Base-by-base conservation (phyloP, 768 basidiomycete species). In the Leccinum fibrillosum region DNA sequence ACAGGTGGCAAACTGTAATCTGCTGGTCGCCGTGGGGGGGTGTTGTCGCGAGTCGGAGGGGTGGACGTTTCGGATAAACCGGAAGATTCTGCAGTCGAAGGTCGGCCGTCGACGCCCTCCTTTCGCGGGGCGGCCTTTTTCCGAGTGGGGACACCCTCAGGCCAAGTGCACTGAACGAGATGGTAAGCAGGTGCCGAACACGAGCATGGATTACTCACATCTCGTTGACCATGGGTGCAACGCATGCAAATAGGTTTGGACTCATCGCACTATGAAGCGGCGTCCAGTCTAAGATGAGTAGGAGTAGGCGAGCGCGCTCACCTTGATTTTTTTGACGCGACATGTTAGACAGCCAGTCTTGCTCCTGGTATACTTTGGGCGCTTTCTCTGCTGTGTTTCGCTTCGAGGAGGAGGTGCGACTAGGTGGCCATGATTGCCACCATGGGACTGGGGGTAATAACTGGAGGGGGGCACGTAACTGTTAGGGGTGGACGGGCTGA, bases 311-410 rank as follows among this genome's bases (percentile, higher is more conserved):
- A 55, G 55, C 13, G 35, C 55, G 69, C 81, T 54, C 62, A 90
- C 91, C 83, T 97, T 97, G 68, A 98, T 92, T 80, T 96, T 92
- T 80, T 95, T 94, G 61, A 86, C 84, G 66, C 94, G 83, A 81
- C 94, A 98, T 45, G 92, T 94, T 70, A 96, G 76, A 71, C 94
- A 98, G 23, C 94, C 94, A 1, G 93, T 94, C 77, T 96, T 94
- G 75, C 90, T 92, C 65, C 94, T 84, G 61, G 91, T 93, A 66
- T 95, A 95, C 79, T 97, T 97, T 51, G 91, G 92, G 35, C 91
- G 87, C 71, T 91, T 92, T 58, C 90, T 82, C 66, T 79, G 77
- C n/a, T 81, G 78, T 15, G 78, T 66, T 25, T 78, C 88, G 35
- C 73, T 74, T 53, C 81, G 79, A 54, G 80, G 72, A 23, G 78